Conservation (phyloP, 441 rosid genomes). For the Erodium trifolium region DNA sequence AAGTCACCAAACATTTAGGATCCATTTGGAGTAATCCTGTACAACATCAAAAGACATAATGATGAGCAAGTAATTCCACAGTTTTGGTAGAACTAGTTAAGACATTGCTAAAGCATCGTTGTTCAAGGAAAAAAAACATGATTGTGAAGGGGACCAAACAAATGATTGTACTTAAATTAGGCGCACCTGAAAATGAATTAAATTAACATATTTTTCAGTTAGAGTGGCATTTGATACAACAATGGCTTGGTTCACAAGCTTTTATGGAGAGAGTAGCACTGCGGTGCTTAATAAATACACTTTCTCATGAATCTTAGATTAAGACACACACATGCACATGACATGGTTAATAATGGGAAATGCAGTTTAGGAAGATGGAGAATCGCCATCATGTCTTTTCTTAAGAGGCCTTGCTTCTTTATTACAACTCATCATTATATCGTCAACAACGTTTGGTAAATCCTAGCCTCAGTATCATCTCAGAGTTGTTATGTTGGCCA, state of each 20-base stretch:
- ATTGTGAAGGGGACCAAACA: neutral
- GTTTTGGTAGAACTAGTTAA: neutral
- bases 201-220: neutral
- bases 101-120: neutral
- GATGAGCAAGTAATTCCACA: neutral
- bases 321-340: neutral
- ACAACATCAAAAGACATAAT: neutral
- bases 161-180: constrained; percentile 1
- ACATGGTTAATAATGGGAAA: neutral
- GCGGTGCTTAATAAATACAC: constrained; percentile 17
- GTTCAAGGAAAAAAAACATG: neutral
- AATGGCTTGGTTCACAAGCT: constrained; percentile 34
- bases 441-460: constrained; percentile 28
- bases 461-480: constrained; percentile 1
- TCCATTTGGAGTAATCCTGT: neutral
- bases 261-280: constrained; percentile 7
- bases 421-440: constrained; percentile 20
- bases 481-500: constrained; percentile 34
- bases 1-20: neutral
- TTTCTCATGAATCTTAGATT: constrained; percentile 12
- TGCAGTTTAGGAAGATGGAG: neutral
- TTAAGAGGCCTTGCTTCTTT: constrained; percentile 33
- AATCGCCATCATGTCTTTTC: constrained; percentile 23
- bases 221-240: constrained; percentile 11
- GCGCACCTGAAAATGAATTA: neutral